A percentile compares a stretch with the other conserved stretches of the same genome.
Evolutionary conservation across 1,139 yeast species (phyloP).

Genomic region (Kodamaea ohmeri): DNA sequence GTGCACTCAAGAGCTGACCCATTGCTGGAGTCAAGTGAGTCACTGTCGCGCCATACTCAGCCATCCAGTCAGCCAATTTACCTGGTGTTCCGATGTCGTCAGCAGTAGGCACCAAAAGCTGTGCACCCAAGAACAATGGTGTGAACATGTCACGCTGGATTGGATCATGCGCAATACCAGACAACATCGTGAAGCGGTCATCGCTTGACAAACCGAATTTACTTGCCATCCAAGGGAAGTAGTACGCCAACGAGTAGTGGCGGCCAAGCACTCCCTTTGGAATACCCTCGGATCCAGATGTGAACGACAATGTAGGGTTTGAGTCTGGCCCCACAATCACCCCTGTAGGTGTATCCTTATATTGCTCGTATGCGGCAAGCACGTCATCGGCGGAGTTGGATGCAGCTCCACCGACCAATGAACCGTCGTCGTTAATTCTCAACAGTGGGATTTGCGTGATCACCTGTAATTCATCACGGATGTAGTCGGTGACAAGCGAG

Average conservation of each 20-base stretch:
- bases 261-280: constrained; percentile 99
- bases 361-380: constrained; percentile 45
- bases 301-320: constrained; percentile 92
- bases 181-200: constrained; percentile 93
- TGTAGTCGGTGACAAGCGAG: constrained; percentile 72
- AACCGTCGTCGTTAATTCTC: constrained; percentile 75
- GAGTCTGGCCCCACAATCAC: constrained; percentile 97
- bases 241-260: constrained; percentile 93
- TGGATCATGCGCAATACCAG: constrained; percentile 99
- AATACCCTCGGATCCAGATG: constrained; percentile 98
- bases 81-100: constrained; percentile 99
- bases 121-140: constrained; percentile 94
- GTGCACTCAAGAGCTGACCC: constrained; percentile 97
- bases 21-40: constrained; percentile 98
- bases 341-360: constrained; percentile 64
- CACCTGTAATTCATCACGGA: constrained; percentile 66
- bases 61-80: constrained; percentile 96
- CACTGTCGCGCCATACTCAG: constrained; percentile 83
- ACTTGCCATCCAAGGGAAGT: constrained; percentile 97
- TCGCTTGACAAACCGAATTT: constrained; percentile 72
- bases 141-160: constrained; percentile 99
- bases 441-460: constrained; percentile 73
- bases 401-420: constrained; percentile 56
- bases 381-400: constrained; percentile 38
- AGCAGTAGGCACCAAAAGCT: constrained; percentile 85